Evolutionary conservation across 192 early-diverging fungal species (phyloP), one percentile per base, ranked within the genome.

Genomic region (Umbelopsis sp.): DNA sequence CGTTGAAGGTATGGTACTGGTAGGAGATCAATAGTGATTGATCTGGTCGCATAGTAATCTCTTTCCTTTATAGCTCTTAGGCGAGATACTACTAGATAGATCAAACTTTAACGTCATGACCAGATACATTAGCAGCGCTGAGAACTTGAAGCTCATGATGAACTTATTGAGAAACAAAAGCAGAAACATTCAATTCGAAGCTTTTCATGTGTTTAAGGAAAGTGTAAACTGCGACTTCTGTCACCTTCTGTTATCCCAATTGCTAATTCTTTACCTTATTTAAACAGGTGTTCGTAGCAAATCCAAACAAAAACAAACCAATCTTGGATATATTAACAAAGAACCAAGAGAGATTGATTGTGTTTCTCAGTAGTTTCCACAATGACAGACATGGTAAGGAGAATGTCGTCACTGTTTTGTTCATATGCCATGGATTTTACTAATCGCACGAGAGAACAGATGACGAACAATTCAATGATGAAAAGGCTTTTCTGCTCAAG

Each of bases 101-200:
- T 89, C 92, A 66, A 98, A 98, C 82, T 97, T 95, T 78, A 88
- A 84, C 69, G 90, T 97, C 62, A 99, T 99, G 98, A 94, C 94
- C 36, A 83, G 89, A 65, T 99, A 95, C 81, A 99, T 99, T 75
- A 87, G 87, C 74, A 91, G 87, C 68, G 88, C 93, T 69, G 94
- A 92, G 47, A 98, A 99, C 74, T 82, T 99, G 66, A 97, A 98
- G 82, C 87, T 97, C 73, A 95, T 98, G 89, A 99, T 99, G 98
- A 97, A 93, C 70, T 81, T 97, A 66, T 83, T 99, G 59, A 88
- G 94, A 66, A 96, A 98, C 81, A 92, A 88, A 76, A 97, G 95
- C 79, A 90, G 94, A 75, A 99, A 98, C 77, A 99, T 99, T 73
- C 98, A 98, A 83, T 98, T 97, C 82, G 98, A 99, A 81, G 98